Conservation (phyloP, 208 protist genomes). For the Crithidia thermophila region DNA sequence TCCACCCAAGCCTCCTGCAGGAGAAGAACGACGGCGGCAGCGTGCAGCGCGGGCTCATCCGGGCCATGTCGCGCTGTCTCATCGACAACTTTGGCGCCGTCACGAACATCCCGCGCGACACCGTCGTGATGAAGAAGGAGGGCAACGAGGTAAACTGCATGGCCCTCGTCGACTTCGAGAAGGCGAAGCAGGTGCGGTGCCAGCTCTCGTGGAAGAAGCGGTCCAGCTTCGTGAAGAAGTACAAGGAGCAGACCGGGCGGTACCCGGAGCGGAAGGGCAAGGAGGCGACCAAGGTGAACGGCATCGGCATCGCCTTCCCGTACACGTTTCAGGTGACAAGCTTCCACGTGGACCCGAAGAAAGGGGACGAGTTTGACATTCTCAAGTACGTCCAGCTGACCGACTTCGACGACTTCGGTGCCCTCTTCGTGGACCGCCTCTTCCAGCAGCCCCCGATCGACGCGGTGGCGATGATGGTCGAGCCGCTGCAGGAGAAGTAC, state of each 20-base stretch:
- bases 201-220: conserved; percentile 67
- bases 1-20: conserved; percentile 71
- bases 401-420: conserved; percentile 78
- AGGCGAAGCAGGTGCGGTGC: conserved; percentile 62
- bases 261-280: conserved; percentile 11
- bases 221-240: conserved; percentile 30
- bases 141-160: conserved; percentile 65
- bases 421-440: conserved; percentile 69
- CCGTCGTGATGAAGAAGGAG: conserved; percentile 46
- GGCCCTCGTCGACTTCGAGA: conserved; percentile 83
- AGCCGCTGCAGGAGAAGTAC: conserved; percentile 59
- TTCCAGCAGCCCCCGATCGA: conserved; percentile 46
- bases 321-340: conserved; percentile 69
- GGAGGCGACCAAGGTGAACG: conserved; percentile 25
- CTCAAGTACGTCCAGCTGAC: conserved; percentile 58
- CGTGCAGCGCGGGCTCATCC: conserved; percentile 70
- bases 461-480: conserved; percentile 71
- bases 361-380: conserved; percentile 56
- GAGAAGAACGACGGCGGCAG: conserved; percentile 30
- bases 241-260: conserved; percentile 7
- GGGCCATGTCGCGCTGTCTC: conserved; percentile 83
- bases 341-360: conserved; percentile 67
- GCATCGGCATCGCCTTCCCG: conserved; percentile 29
- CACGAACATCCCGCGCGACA: conserved; percentile 49
- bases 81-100: conserved; percentile 57